Evolutionary conservation across 2,329 filamentous ascomycete genomes (phyloP), one percentile per base, ranked within the genome.

Genomic region (Sporothrix protearum): DNA sequence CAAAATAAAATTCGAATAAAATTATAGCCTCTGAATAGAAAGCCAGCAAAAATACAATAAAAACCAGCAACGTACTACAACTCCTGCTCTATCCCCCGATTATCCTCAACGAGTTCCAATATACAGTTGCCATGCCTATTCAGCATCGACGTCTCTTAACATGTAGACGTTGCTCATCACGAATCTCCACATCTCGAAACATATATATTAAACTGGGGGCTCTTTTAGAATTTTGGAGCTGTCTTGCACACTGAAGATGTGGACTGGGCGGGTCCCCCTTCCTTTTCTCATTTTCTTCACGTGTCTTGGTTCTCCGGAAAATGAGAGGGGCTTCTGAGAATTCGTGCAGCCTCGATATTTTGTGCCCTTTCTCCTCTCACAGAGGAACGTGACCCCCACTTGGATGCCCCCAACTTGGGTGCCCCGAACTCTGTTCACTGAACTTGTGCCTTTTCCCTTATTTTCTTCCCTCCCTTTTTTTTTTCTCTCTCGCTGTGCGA

Each of bases 301-400:
- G 45, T 25, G 59, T 25, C n/a, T 45, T 25, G 59, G 25, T 63
- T 63, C n/a, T 63, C 59, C 59, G n/a, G 57, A 63, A 36, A 25
- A 63, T 25, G 14, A 45, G 42, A 51, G 45, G 28, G 45, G 30
- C 59, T 12, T 1, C 14, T 47, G 14, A 28, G 14, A 57, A 69
- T 59, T 30, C 51, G 36, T 69, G 67, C 67, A 69, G 67, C 67
- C 67, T 69, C 49, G 30, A 59, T 51, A 22, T 28, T 45, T 30
- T 39, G n/a, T 51, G 19, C 33, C 30, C 33, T 51, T 10, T 51
- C 22, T 10, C 22, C n/a, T 39, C 57, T 7, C 4, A 16, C 19
- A 19, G 14, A 16, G 19, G 57, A 16, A 39, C 57, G 10, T 64
- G 59, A 64, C 59, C 59, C 59, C 59, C 59, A 45, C 36, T 28